Conservation (phyloP, 1,284 basidiomycete species). For the Neonothopanus nambi region DNA sequence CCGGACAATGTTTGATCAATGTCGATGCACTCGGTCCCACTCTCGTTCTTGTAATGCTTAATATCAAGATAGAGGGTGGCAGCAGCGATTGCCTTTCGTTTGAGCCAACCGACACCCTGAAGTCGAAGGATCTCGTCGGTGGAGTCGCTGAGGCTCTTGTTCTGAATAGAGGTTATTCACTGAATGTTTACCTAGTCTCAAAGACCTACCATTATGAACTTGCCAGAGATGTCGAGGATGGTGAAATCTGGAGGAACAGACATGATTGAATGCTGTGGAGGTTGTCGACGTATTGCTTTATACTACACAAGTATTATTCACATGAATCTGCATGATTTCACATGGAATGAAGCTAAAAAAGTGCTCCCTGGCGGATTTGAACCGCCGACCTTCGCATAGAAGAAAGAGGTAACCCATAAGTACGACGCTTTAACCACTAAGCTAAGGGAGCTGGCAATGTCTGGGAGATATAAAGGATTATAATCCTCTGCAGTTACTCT, state of each 20-base stretch:
- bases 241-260: slow-evolving; percentile 47
- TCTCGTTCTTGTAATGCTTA: slow-evolving; percentile 61
- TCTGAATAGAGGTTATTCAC: slow-evolving; percentile 35
- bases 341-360: neutral
- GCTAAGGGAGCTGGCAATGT: no score
- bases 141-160: slow-evolving; percentile 55
- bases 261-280: slow-evolving; percentile 40
- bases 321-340: neutral
- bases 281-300: neutral
- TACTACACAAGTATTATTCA: neutral
- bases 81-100: slow-evolving; percentile 51
- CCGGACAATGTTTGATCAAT: slow-evolving; percentile 63
- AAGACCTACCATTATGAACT: slow-evolving; percentile 39
- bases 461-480: no score
- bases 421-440: no score
- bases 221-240: slow-evolving; percentile 45
- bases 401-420: no score
- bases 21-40: slow-evolving; percentile 57
- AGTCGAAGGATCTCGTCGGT: slow-evolving; percentile 58
- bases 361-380: no score
- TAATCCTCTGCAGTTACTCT: no score
- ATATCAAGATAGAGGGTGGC: slow-evolving; percentile 55
- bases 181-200: neutral
- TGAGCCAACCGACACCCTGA: slow-evolving; percentile 65
- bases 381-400: no score